Evolutionary conservation across 31 red algal species (phyloP), one percentile per base, ranked within the genome.

Genomic region (Porphyra umbilicalis): DNA sequence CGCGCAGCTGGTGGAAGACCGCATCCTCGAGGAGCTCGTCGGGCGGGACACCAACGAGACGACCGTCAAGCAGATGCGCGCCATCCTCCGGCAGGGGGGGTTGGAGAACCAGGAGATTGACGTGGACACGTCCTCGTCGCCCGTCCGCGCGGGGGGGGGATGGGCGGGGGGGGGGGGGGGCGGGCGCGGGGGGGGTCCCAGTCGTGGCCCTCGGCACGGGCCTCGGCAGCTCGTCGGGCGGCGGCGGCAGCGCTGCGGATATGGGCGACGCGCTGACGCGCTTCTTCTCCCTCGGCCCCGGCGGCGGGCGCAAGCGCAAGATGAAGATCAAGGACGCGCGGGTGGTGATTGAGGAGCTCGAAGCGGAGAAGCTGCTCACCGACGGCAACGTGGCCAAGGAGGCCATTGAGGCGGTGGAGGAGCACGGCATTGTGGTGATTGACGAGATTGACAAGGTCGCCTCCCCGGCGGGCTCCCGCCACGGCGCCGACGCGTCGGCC

Each of bases 401-500:
- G 82, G 95, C 95, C 16, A 90, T 97, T 25, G 85, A 94, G 77
- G 79, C 86, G 4, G 85, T 89, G 35, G 95, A 97, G 80, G 85
- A 94, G 84, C 84, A 90, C 36, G 95, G 95, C 18, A 97, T 97
- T 88, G 95, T 97, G 4, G 88, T 97, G 30, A 90, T 97, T 83
- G 95, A 97, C 85, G 95, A 97, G 79, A 94, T 97, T 79, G 95
- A 97, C 86, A 97, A 97, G 83, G 91, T 94, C 79, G 87, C 84
- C 38, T 84, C 86, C 37, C 95, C 92, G 4, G 83, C 74, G 71
- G 85, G 85, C 71, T 83, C 80, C 79, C 79, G 94, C 38, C 88
- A 91, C 68, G 91, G 95, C 16, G 91, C 95, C 6, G 95, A 97
- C 79, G 95, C 92, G 5, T 94, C 92, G 57, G 83, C 84, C 35